These are phyloP conservation scores for Podaxis sp. DNA, from an alignment of 768 basidiomycete species.

Conservation along the genomic window DNA sequence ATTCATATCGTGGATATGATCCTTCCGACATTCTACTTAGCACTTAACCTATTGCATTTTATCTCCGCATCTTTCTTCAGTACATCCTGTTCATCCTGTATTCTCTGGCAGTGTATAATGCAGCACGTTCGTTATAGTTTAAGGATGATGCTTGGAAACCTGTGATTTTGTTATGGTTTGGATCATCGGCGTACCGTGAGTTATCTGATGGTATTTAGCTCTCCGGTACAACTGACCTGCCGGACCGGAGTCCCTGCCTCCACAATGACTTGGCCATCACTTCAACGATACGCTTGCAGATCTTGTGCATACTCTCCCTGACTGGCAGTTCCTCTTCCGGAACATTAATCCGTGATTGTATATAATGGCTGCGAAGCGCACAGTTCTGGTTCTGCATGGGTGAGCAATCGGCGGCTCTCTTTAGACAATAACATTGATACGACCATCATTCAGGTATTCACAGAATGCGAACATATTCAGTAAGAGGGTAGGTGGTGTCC, in stretches of 20 bases:
- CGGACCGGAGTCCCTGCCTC: not conserved
- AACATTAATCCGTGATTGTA: not conserved
- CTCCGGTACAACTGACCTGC: not conserved
- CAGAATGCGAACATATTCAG: constrained; percentile 72
- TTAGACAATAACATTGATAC: not conserved
- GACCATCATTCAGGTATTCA: constrained; percentile 47
- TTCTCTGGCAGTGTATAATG: not conserved
- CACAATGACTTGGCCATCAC: not conserved
- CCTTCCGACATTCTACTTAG: not conserved
- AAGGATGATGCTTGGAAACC: not conserved
- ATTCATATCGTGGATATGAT: not conserved
- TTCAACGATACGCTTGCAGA: not conserved
- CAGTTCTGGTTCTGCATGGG: constrained; percentile 45
- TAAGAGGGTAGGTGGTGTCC: constrained; percentile 54
- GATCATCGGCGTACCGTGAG: not conserved
- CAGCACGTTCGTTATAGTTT: not conserved
- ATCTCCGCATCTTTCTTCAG: not conserved
- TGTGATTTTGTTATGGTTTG: not conserved
- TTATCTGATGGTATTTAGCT: not conserved
- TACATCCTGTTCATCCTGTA: not conserved
- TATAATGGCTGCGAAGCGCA: constrained; percentile 25
- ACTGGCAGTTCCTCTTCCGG: not conserved
- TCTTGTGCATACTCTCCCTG: not conserved
- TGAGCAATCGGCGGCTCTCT: constrained; percentile 20
- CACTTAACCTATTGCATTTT: not conserved